Evolutionary conservation across 805 yeast species (phyloP).

Genomic region (Helenozyma rhizophorensis): DNA sequence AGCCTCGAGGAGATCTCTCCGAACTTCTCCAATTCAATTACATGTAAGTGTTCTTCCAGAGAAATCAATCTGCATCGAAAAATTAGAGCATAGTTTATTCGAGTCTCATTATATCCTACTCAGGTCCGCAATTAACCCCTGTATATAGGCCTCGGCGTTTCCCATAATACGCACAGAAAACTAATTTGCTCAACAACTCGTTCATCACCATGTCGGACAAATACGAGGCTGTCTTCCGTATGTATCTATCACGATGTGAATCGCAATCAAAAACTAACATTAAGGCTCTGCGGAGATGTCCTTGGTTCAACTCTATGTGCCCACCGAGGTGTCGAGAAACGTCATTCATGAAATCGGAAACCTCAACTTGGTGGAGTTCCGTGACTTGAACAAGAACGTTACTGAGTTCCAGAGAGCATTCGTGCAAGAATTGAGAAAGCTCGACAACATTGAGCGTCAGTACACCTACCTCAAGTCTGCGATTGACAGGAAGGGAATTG

Average conservation of each 20-base stretch:
- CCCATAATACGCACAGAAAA: no score
- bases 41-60: no score
- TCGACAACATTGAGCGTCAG: slow-evolving; percentile 89
- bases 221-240: slow-evolving; percentile 47
- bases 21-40: no score
- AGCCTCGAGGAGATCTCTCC: no score
- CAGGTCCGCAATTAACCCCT: no score
- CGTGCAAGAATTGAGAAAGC: slow-evolving; percentile 77
- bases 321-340: slow-evolving; percentile 85
- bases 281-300: slow-evolving; percentile 95
- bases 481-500: slow-evolving; percentile 47
- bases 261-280: slow-evolving; percentile 13
- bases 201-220: slow-evolving; percentile 19
- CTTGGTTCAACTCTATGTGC: slow-evolving; percentile 83
- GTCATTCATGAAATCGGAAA: slow-evolving; percentile 84
- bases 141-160: no score
- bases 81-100: no score
- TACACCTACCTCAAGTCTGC: slow-evolving; percentile 41
- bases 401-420: slow-evolving; percentile 86
- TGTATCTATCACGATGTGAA: slow-evolving; percentile 13
- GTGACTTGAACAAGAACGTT: slow-evolving; percentile 75
- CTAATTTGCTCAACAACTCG: no score
- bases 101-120: no score
- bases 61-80: no score
- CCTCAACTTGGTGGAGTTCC: slow-evolving; percentile 78